Evolutionary conservation across 148 eudicot genomes (phyloP).

Genomic region (Rhododendron mucronatum): DNA sequence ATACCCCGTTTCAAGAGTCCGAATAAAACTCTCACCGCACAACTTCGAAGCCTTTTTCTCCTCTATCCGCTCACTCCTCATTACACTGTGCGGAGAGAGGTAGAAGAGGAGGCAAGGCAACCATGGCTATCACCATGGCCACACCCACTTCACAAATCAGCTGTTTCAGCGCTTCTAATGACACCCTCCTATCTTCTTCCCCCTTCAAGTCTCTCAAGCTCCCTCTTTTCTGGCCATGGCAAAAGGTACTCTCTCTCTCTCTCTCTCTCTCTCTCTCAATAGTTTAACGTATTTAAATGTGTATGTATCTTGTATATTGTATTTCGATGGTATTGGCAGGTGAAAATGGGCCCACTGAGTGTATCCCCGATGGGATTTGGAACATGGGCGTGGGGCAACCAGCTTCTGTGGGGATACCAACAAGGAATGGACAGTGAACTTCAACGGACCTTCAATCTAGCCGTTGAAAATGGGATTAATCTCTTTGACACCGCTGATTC

Average conservation of each 20-base stretch:
- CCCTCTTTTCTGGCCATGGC: slow-evolving; percentile 85
- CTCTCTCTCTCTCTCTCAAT: neutral
- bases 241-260: slow-evolving; percentile 40
- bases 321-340: slow-evolving; percentile 25
- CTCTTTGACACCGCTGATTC: slow-evolving; percentile 97
- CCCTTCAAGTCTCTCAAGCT: slow-evolving; percentile 42
- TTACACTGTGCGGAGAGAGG: neutral
- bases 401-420: slow-evolving; percentile 87
- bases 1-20: too few relatives aligned
- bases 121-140: slow-evolving; percentile 22
- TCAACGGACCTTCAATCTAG: slow-evolving; percentile 68
- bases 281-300: neutral
- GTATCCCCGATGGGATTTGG: slow-evolving; percentile 98
- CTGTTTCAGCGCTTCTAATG: slow-evolving; percentile 29
- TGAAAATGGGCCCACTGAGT: slow-evolving; percentile 68
- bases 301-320: neutral
- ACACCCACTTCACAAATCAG: slow-evolving; percentile 19
- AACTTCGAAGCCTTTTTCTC: neutral
- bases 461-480: slow-evolving; percentile 77
- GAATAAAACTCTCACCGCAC: too few relatives aligned
- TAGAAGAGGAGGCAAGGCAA: neutral
- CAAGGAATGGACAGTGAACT: slow-evolving; percentile 88
- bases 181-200: slow-evolving; percentile 22
- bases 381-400: slow-evolving; percentile 99
- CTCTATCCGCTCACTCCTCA: neutral